phyloP scores from a whole-genome alignment of 1,139 yeast species.

The Candida buenavistaensis region DNA sequence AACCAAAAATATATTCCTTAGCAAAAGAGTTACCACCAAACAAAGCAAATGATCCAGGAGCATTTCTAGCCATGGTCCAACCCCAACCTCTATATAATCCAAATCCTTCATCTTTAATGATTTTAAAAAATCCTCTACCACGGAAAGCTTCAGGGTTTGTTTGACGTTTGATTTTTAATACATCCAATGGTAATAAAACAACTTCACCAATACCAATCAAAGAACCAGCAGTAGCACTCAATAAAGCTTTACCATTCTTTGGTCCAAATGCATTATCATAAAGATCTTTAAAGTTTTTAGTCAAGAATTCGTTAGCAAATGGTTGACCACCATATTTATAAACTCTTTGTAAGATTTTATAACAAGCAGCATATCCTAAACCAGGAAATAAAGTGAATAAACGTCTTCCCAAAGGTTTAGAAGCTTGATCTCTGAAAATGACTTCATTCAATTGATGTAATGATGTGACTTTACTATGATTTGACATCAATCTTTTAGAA shows the following conservation, averaged over 20 bases:
- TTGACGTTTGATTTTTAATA: constrained; percentile 95
- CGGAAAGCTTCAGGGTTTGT: constrained; percentile 97
- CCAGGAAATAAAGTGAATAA: constrained; percentile 92
- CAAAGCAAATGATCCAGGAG: constrained; percentile 96
- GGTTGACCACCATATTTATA: constrained; percentile 99
- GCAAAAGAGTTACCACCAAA: constrained; percentile 99
- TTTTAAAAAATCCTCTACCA: constrained; percentile 93
- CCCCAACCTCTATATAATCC: constrained; percentile 98
- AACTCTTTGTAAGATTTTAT: constrained; percentile 94
- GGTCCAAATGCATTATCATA: constrained; percentile 83
- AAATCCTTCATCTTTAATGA: constrained; percentile 86
- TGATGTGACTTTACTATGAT: constrained; percentile 71
- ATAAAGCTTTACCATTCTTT: constrained; percentile 92
- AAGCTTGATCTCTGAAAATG: constrained; percentile 81
- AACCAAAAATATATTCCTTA: constrained; percentile 88
- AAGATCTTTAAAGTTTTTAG: constrained; percentile 65
- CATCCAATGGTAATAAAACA: constrained; percentile 92
- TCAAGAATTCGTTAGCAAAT: constrained; percentile 89
- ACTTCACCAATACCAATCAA: constrained; percentile 97
- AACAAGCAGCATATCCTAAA: constrained; percentile 96
- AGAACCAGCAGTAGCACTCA: constrained; percentile 98
- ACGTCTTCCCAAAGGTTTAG: constrained; percentile 68
- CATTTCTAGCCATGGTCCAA: constrained; percentile 99
- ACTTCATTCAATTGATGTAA: constrained; percentile 74
- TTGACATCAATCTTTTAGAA: constrained; percentile 96